These are phyloP conservation scores for Apostasia shenzhenica DNA, from an alignment of 106 monocot species.

Conservation along the genomic window DNA sequence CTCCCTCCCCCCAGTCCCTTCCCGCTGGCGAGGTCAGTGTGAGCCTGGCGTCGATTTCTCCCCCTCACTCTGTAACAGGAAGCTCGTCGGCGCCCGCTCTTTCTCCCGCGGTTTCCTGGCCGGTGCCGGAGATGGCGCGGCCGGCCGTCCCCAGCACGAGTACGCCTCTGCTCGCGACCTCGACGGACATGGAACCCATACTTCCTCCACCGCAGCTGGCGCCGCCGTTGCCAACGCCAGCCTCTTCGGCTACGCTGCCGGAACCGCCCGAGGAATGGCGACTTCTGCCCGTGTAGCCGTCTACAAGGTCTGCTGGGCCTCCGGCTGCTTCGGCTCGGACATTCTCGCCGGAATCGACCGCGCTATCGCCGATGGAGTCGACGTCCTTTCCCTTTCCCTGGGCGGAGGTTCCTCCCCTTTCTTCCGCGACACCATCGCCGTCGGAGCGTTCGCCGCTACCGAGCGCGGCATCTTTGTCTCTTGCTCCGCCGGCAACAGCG, in stretches of 20 bases:
- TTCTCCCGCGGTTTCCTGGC: constrained; percentile 45
- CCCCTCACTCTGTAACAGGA: constrained; percentile 42
- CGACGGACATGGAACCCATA: constrained; percentile 49
- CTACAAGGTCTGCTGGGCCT: constrained; percentile 63
- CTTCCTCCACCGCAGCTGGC: constrained; percentile 30
- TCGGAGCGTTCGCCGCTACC: constrained; percentile 43
- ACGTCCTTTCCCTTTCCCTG: constrained; percentile 63
- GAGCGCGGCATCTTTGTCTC: constrained; percentile 49
- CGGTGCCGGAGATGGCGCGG: neutral
- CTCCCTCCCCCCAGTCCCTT: constrained; percentile 25
- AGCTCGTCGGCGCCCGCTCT: constrained; percentile 57
- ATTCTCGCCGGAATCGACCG: constrained; percentile 59
- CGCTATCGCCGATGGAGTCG: constrained; percentile 52
- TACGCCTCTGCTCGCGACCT: constrained; percentile 23
- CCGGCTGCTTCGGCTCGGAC: constrained; percentile 61
- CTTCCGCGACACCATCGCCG: constrained; percentile 44
- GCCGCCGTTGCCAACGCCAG: constrained; percentile 22
- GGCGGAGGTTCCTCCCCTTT: constrained; percentile 45
- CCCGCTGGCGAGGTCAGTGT: constrained; percentile 33
- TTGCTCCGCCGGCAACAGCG: constrained; percentile 61
- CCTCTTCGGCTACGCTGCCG: constrained; percentile 32
- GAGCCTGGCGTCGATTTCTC: constrained; percentile 39
- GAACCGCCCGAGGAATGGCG: constrained; percentile 30
- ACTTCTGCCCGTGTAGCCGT: constrained; percentile 32
- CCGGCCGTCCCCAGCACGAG: neutral